Conservation (phyloP, 108 stramenopile species). For the Skeletonema potamos region DNA sequence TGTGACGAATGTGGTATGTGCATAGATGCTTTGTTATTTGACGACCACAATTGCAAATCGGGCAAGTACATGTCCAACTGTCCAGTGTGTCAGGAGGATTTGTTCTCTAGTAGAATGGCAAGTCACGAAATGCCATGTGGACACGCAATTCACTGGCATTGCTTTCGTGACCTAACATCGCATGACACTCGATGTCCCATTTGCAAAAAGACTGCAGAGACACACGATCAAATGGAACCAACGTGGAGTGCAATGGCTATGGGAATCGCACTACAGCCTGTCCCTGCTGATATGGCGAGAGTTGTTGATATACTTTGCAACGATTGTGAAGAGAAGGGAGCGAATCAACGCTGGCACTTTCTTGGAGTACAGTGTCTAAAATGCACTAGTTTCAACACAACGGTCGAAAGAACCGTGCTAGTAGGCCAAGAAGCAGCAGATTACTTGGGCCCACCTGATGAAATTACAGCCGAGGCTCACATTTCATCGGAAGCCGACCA, state of each 20-base stretch:
- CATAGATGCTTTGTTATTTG: conserved; percentile 77
- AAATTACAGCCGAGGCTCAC: conserved; percentile 13
- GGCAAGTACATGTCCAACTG: conserved; percentile 92
- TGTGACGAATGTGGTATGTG: conserved; percentile 91
- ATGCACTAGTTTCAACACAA: conserved; percentile 81
- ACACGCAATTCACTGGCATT: conserved; percentile 61
- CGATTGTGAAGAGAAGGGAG: conserved; percentile 70
- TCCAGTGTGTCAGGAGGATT: conserved; percentile 88
- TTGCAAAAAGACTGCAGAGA: conserved; percentile 90
- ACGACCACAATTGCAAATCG: conserved; percentile 82
- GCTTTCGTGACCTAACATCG: conserved; percentile 74
- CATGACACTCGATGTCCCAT: conserved; percentile 84
- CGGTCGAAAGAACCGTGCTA: conserved; percentile 71
- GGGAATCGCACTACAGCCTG: conserved; percentile 77
- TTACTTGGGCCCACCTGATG: conserved; percentile 52
- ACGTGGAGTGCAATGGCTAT: conserved; percentile 84
- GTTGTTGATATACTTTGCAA: conserved; percentile 83
- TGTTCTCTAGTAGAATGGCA: conserved; percentile 74
- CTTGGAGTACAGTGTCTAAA: conserved; percentile 72
- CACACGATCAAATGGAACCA: conserved; percentile 81
- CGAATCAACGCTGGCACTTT: conserved; percentile 81
- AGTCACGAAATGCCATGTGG: conserved; percentile 57
- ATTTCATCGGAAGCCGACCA: conserved; percentile 19
- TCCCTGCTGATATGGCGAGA: conserved; percentile 79
- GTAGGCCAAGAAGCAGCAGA: conserved; percentile 76